phyloP scores from a whole-genome alignment of 805 yeast species.

The Kluyveromyces wickerhamii region DNA sequence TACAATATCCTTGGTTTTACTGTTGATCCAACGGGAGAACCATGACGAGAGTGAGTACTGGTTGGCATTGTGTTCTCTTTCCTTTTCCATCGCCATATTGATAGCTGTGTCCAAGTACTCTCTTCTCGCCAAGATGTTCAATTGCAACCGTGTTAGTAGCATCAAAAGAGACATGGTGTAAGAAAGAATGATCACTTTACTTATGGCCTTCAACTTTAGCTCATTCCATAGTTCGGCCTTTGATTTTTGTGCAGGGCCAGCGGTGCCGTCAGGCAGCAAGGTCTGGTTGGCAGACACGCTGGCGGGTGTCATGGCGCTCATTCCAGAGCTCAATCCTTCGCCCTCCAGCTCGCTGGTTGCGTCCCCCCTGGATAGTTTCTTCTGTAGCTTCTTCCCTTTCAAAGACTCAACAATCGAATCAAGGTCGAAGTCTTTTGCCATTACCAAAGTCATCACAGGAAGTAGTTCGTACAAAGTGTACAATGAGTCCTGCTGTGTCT shows the following conservation, averaged over 20 bases:
- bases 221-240: constrained; percentile 79
- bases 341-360: constrained; percentile 7
- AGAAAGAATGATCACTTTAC: constrained; percentile 62
- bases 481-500: constrained; percentile 85
- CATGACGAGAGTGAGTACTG: constrained; percentile 6
- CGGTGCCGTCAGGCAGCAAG: constrained; percentile 9
- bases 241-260: constrained; percentile 24
- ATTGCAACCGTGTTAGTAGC: constrained; percentile 75
- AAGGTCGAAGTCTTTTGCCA: constrained; percentile 20
- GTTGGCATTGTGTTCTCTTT: constrained; percentile 7
- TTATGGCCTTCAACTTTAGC: constrained; percentile 63
- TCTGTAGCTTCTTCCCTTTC: constrained; percentile 18
- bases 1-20: background rate
- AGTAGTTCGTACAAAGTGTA: constrained; percentile 75
- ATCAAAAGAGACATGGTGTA: constrained; percentile 63
- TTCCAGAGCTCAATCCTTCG: constrained; percentile 17
- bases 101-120: constrained; percentile 77
- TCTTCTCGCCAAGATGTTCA: constrained; percentile 80
- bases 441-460: constrained; percentile 54
- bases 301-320: constrained; percentile 14
- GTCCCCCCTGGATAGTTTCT: constrained; percentile 6
- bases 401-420: constrained; percentile 21
- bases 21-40: constrained; percentile 5
- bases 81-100: constrained; percentile 42
- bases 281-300: constrained; percentile 9